A percentile compares a stretch with the other conserved stretches of the same genome.
phyloP scores from a whole-genome alignment of 2,329 filamentous ascomycete genomes.

The Clonostachys solani region DNA sequence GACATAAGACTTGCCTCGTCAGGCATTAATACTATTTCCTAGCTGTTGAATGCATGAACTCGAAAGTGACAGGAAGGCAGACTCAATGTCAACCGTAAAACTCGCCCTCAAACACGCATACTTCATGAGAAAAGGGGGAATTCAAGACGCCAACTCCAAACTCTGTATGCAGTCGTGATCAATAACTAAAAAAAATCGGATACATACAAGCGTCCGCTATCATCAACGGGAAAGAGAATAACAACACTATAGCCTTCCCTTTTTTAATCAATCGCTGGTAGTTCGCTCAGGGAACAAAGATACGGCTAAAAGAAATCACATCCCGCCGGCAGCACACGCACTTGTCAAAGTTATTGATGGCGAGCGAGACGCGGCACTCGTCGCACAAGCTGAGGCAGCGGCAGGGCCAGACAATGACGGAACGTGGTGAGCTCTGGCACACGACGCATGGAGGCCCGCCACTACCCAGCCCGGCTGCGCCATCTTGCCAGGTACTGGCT shows the following conservation, averaged over 20 bases:
- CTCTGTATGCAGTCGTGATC: neutral
- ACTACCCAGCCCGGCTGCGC: conserved; percentile 66
- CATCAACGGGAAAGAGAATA: too few relatives aligned
- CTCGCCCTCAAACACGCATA: neutral
- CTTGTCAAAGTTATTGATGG: conserved; percentile 95
- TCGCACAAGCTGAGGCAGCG: conserved; percentile 92
- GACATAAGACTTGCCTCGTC: conserved; percentile 1
- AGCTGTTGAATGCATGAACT: neutral
- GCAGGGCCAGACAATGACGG: conserved; percentile 94
- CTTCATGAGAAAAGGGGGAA: neutral
- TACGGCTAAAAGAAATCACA: conserved; percentile 82
- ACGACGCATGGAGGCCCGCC: conserved; percentile 86
- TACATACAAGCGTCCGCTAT: too few relatives aligned
- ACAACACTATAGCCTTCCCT: too few relatives aligned
- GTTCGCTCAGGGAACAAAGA: conserved; percentile 70
- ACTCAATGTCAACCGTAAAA: neutral
- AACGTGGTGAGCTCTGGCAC: conserved; percentile 81
- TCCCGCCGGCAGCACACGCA: conserved; percentile 92
- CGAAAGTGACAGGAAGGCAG: neutral
- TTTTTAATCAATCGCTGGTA: too few relatives aligned
- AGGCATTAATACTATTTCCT: neutral
- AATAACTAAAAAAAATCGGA: neutral
- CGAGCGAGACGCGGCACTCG: conserved; percentile 87
- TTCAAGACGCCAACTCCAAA: neutral
- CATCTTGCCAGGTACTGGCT: conserved; percentile 56